Conservation (phyloP, 176 grass and related monocot genomes). For the Cenchrus fungigraminus region DNA sequence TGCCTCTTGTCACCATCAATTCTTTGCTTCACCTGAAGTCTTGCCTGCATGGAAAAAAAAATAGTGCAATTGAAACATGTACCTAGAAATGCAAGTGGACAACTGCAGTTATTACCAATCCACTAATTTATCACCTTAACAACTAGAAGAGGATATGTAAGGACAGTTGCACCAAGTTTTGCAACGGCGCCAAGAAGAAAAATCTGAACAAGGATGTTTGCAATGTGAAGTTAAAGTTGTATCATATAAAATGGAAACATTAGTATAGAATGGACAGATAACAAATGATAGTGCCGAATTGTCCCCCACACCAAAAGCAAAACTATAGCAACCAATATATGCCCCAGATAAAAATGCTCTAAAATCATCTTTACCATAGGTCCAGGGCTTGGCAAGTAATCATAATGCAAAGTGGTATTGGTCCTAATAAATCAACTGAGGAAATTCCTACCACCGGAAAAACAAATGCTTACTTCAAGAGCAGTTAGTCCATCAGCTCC, state of each 20-base stretch:
- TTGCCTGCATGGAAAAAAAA: constrained; percentile 57
- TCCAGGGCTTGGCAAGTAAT: constrained; percentile 4
- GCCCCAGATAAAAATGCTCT: background rate
- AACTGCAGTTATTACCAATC: background rate
- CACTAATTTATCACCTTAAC: constrained; percentile 69
- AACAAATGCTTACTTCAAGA: constrained; percentile 68
- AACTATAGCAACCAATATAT: background rate
- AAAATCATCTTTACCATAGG: constrained; percentile 20
- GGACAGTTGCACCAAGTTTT: constrained; percentile 86
- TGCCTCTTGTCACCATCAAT: constrained; percentile 61
- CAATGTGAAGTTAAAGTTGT: constrained; percentile 18
- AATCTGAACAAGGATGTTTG: constrained; percentile 67
- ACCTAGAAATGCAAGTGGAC: constrained; percentile 9
- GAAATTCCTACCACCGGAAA: constrained; percentile 12
- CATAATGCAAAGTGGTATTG: background rate
- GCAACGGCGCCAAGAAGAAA: constrained; percentile 97
- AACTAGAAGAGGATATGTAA: constrained; percentile 90
- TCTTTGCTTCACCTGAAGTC: constrained; percentile 80
- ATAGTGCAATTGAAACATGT: constrained; percentile 8
- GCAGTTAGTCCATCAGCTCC: constrained; percentile 86
- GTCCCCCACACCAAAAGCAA: background rate
- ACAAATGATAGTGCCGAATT: background rate
- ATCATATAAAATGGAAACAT: constrained; percentile 15
- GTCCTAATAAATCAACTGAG: constrained; percentile 4
- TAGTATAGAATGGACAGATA: constrained; percentile 1